Base-by-base conservation (phyloP, 2,329 filamentous ascomycete species). In the Teratosphaeria zuluensis region DNA sequence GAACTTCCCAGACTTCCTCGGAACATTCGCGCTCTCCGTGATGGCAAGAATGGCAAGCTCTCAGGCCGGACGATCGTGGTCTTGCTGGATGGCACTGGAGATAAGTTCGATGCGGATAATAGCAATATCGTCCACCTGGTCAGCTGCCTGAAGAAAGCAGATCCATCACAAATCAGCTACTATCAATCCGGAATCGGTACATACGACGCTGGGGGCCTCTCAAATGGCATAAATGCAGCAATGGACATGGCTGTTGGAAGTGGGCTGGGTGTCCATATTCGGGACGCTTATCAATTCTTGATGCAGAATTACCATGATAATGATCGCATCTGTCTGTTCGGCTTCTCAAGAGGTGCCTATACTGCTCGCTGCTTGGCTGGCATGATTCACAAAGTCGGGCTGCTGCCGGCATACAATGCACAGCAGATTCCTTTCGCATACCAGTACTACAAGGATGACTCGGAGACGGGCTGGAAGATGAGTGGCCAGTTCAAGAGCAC, bases 281-380 rank as follows among this genome's bases (percentile, higher is more conserved):
- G 70, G 57, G 74, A 75, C 60, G 74, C 73, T 1, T 75, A 75
- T 60, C 60, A 73, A 63, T 80, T 80, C 53, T 61, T 80, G 7
- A 80, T 80, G 78, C 68, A 77, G 35, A 79, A 77, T 56, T 80
- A 79, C 57, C 67, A 66, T 0, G 75, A 77, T 32, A 76, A 75
- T n/a, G 60, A 80, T 59, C 75, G 75, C 52, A 78, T 80, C 28
- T 80, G 74, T 62, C 71, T 80, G 19, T 75, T 80, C 28, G 78
- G 78, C 3, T 80, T 80, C 66, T 79, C 76, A 0, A 68, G 78
- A 59, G 78, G 77, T 14, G 75, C 78, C 4, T 81, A 81, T 56
- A 81, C 78, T 1, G 78, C 78, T 16, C 73, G 78, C 3, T 81
- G 79, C 57, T 68, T 81, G 3, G 70, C 73, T 31, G 74, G 74